These are phyloP conservation scores for Phytophthora cactorum DNA, from an alignment of 352 stramenopile species.

Conservation along the genomic window DNA sequence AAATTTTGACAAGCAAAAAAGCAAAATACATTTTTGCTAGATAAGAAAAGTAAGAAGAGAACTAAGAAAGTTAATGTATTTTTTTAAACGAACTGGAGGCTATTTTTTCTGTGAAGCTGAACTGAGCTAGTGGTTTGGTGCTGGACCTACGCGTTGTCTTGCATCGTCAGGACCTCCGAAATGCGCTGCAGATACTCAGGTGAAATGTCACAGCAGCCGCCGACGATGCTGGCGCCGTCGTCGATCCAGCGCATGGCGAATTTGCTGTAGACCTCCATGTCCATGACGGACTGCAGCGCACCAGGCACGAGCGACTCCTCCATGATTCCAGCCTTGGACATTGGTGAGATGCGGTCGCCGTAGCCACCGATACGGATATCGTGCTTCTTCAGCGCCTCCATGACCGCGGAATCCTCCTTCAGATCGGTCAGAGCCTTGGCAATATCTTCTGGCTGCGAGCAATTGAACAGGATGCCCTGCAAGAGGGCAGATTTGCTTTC, in stretches of 20 bases:
- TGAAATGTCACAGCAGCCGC: conserved; percentile 90
- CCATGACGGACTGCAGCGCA: conserved; percentile 73
- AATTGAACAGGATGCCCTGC: conserved; percentile 91
- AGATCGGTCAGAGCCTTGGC: conserved; percentile 78
- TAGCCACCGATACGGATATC: conserved; percentile 80
- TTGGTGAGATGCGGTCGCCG: conserved; percentile 87
- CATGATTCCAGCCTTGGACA: conserved; percentile 60
- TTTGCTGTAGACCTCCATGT: conserved; percentile 69
- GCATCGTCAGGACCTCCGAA: conserved; percentile 21
- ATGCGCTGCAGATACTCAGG: conserved; percentile 79
- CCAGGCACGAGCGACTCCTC: conserved; percentile 78
- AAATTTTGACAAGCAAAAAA: too few relatives aligned
- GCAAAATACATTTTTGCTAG: too few relatives aligned
- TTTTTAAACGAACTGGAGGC: too few relatives aligned
- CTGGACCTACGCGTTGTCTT: not conserved
- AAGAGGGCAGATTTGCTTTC: conserved; percentile 42
- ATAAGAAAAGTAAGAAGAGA: too few relatives aligned
- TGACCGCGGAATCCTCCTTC: conserved; percentile 27
- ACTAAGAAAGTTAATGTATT: too few relatives aligned
- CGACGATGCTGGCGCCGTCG: conserved; percentile 77
- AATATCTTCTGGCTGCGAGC: conserved; percentile 91
- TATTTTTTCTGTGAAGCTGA: too few relatives aligned
- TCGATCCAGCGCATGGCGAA: conserved; percentile 84
- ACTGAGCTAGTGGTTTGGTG: too few relatives aligned
- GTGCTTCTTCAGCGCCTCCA: conserved; percentile 39